Percentiles rank a stretch among this genome's conserved stretches.
Conservation (phyloP, 106 monocot genomes). For the Chionographis japonica region DNA sequence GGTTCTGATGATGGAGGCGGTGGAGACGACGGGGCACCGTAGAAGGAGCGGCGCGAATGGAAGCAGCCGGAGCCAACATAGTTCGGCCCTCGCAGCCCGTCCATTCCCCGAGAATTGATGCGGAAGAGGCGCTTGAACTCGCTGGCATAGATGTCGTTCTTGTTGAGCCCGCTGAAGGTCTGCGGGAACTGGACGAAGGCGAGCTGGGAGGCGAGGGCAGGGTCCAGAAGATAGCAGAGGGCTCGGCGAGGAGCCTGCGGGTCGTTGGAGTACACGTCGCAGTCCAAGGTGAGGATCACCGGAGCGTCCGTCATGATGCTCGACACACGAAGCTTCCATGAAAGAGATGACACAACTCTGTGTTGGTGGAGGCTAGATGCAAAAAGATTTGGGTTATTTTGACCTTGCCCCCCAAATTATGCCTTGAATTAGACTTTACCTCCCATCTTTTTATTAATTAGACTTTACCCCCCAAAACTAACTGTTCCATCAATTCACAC, state of each 20-base stretch:
- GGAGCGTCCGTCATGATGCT: conserved; percentile 54
- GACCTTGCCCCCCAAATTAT: too few species aligned
- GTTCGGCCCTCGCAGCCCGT: conserved; percentile 56
- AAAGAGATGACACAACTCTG: too few species aligned
- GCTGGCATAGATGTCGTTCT: conserved; percentile 54
- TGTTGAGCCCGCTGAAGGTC: conserved; percentile 37
- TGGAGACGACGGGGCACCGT: conserved; percentile 10
- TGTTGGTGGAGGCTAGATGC: too few species aligned
- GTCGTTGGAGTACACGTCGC: conserved; percentile 67
- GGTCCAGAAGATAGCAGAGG: conserved; percentile 65
- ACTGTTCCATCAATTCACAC: too few species aligned
- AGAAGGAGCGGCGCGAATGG: conserved; percentile 35
- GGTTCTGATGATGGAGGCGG: background rate
- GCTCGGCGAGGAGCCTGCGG: conserved; percentile 49
- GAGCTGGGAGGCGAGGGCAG: conserved; percentile 18
- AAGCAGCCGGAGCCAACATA: conserved; percentile 60
- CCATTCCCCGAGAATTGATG: conserved; percentile 40
- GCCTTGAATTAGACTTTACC: too few species aligned
- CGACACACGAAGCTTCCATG: conserved; percentile 43
- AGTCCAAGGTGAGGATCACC: conserved; percentile 58
- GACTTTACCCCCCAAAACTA: too few species aligned
- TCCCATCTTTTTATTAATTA: too few species aligned
- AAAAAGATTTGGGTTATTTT: too few species aligned
- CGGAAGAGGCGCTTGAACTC: conserved; percentile 32
- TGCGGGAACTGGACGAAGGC: conserved; percentile 87